These are phyloP conservation scores for Cladobotryum protrusum DNA, from an alignment of 2,329 filamentous ascomycete genomes.

Conservation along the genomic window DNA sequence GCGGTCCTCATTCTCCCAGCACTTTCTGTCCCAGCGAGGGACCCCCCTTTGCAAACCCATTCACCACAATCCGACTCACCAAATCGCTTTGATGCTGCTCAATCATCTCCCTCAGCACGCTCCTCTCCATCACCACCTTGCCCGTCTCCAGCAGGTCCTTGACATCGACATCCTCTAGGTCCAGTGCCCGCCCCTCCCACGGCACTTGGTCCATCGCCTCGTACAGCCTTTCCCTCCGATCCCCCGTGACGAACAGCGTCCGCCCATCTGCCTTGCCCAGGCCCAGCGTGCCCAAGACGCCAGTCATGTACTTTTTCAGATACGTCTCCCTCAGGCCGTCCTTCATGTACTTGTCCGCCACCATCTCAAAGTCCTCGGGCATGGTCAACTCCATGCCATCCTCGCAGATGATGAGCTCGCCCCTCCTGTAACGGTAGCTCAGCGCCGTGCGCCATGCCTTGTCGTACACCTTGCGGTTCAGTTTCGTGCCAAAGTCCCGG, in stretches of 20 bases:
- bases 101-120: constrained; percentile 70
- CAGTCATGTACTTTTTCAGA: constrained; percentile 54
- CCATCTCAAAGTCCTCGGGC: constrained; percentile 44
- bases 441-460: constrained; percentile 91
- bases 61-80: constrained; percentile 39
- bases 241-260: constrained; percentile 67
- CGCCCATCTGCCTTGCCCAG: constrained; percentile 63
- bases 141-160: constrained; percentile 87
- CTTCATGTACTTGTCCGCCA: constrained; percentile 36
- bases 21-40: constrained; percentile 35
- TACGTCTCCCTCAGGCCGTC: constrained; percentile 50
- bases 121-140: constrained; percentile 78
- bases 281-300: constrained; percentile 64
- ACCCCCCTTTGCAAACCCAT: constrained; percentile 30
- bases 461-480: constrained; percentile 90
- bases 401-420: constrained; percentile 80
- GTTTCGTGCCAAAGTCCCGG: constrained; percentile 77
- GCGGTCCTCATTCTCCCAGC: constrained; percentile 16
- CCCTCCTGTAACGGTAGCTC: constrained; percentile 81
- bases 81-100: constrained; percentile 65
- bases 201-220: constrained; percentile 58
- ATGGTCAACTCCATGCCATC: constrained; percentile 64
- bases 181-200: constrained; percentile 62
- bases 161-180: constrained; percentile 79
- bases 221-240: constrained; percentile 56